Evolutionary conservation across 2,329 filamentous ascomycete species (phyloP), one percentile per base, ranked within the genome.

Genomic region (Massarina eburnea): DNA sequence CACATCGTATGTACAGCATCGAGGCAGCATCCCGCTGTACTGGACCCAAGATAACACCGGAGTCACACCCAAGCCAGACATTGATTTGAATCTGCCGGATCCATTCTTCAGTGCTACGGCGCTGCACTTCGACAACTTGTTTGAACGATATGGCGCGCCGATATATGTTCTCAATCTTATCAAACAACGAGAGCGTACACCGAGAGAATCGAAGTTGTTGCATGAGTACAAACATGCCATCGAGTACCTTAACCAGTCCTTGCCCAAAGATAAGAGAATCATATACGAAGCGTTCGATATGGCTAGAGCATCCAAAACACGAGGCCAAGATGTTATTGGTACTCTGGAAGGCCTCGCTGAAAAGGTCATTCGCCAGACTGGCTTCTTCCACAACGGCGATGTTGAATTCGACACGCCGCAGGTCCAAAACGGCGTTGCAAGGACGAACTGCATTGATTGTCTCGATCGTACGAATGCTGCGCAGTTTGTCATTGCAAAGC

Each of bases 401-500:
- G 81, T 83, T 26, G 78, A 79, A 2, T 82, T 83, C 30, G 81
- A 80, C 17, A 77, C 81, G 3, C 77, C 87, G 3, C 81, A 79
- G 24, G 82, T 94, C 1, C 94, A 99, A 66, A 96, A 96, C 55
- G 94, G 94, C 8, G 82, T 99, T 32, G 92, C 90, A 8, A 83
- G 94, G 46, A 99, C 94, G 1, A 99, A 99, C 64, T 99, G 94
- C 68, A 97, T 99, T 59, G 94, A 99, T 70, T 99, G 94, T 62
- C 79, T 99, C 1, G 94, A 99, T 70, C 86, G 94, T 18, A 99
- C 94, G 8, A 99, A 99, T 66, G 94, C 94, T 2, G 94, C 94
- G 1, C 94, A 99, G 65, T 99, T 97, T 58, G 91, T 99, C 22
- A 95, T 99, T 59, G 94, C 91, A 4, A 99, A 99, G 73, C 82